A percentile compares a stretch with the other conserved stretches of the same genome.
phyloP scores from a whole-genome alignment of 257 asterid species.

The Mentha longifolia region DNA sequence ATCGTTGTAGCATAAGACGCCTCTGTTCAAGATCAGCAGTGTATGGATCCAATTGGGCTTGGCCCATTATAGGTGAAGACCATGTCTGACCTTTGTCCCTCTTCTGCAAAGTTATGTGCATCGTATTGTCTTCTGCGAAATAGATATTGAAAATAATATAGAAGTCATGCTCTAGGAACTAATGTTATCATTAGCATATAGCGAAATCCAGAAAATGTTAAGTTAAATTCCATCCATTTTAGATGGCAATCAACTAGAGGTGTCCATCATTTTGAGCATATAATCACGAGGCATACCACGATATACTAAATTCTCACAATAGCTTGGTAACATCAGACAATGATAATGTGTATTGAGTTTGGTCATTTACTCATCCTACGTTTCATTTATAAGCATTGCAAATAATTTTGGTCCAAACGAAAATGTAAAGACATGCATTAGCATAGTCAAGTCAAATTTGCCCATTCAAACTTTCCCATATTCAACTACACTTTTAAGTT shows the following conservation, averaged over 20 bases:
- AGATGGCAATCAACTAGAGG: constrained; percentile 5
- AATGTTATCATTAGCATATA: constrained; percentile 11
- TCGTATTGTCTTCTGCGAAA: constrained; percentile 80
- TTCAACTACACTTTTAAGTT: constrained; percentile 8
- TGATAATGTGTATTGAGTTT: neutral
- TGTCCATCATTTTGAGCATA: neutral
- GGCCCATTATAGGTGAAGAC: constrained; percentile 88
- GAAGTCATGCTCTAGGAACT: constrained; percentile 4
- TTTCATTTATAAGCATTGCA: neutral
- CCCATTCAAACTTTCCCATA: neutral
- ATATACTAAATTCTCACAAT: neutral
- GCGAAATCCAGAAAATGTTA: neutral
- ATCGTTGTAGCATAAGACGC: constrained; percentile 96
- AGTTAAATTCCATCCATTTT: constrained; percentile 1
- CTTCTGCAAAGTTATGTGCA: constrained; percentile 94
- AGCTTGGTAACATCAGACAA: neutral
- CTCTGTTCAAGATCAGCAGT: constrained; percentile 87
- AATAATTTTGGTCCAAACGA: neutral
- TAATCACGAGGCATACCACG: neutral
- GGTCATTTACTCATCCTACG: neutral
- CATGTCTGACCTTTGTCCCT: constrained; percentile 96
- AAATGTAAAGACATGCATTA: neutral
- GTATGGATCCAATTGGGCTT: constrained; percentile 87
- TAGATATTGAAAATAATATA: constrained; percentile 7
- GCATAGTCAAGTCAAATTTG: neutral